Percentiles rank a stretch among this genome's conserved stretches.
Evolutionary conservation across 2,329 filamentous ascomycete species (phyloP).

Genomic region (Aspergillus pseudoviridinutans): DNA sequence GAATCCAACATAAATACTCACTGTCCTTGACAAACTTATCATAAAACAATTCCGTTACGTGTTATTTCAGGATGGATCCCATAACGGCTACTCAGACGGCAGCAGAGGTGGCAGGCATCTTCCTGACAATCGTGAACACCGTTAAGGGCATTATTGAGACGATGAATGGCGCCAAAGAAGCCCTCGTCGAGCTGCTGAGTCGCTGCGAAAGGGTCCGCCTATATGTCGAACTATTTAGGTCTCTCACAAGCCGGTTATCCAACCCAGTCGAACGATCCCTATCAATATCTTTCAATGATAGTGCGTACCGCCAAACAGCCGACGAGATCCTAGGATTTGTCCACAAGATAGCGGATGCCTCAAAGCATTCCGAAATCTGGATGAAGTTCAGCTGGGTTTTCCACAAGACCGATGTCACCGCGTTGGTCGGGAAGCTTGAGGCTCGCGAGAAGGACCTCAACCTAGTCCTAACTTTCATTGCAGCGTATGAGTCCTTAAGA

Average conservation of each 20-base stretch:
- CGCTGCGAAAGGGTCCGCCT: not conserved
- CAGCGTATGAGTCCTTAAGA: not conserved
- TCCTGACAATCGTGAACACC: not conserved
- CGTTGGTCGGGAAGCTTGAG: not conserved
- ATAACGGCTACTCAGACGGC: not conserved
- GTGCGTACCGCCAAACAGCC: not conserved
- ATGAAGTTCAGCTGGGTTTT: slow-evolving; percentile 2
- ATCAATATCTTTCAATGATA: not conserved
- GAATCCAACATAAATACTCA: not conserved
- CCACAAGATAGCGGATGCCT: not conserved
- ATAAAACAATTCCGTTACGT: not conserved
- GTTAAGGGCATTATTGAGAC: slow-evolving; percentile 1
- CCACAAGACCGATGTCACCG: not conserved
- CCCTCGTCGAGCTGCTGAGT: not conserved
- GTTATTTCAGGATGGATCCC: slow-evolving; percentile 1
- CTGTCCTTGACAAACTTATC: not conserved
- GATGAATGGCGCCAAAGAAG: slow-evolving; percentile 1
- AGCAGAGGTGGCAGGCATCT: not conserved
- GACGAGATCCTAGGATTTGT: not conserved
- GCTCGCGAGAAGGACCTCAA: not conserved
- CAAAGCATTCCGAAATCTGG: slow-evolving; percentile 1
- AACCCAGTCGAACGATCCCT: not conserved
- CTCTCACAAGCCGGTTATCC: not conserved
- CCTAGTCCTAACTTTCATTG: slow-evolving; percentile 2
- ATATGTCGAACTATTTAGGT: not conserved